Conservation (phyloP, 805 yeast genomes). For the Kodamaea sagamina region DNA sequence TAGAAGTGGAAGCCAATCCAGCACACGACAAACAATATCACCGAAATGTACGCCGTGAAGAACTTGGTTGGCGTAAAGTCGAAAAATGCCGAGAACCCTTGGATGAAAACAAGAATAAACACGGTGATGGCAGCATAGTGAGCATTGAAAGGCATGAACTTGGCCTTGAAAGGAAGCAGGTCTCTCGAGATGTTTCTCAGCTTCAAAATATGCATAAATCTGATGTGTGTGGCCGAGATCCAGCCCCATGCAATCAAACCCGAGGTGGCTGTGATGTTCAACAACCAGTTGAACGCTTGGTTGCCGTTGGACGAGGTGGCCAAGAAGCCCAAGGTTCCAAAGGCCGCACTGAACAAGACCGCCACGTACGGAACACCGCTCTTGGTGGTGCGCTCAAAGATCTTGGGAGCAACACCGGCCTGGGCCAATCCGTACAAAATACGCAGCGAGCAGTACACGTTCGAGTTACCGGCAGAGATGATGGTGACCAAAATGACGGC, state of each 20-base stretch:
- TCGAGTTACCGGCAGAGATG: slow-evolving; percentile 79
- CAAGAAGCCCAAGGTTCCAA: slow-evolving; percentile 67
- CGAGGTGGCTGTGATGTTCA: slow-evolving; percentile 75
- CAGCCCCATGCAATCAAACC: slow-evolving; percentile 75
- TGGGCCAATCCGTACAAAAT: slow-evolving; percentile 65
- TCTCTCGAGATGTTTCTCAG: slow-evolving; percentile 66
- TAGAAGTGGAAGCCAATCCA: slow-evolving; percentile 58
- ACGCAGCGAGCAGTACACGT: slow-evolving; percentile 71
- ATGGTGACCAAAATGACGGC: slow-evolving; percentile 68
- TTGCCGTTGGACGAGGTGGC: slow-evolving; percentile 53
- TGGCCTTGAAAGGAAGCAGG: slow-evolving; percentile 72
- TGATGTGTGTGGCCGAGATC: slow-evolving; percentile 62
- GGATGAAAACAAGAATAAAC: slow-evolving; percentile 60
- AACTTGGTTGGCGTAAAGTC: slow-evolving; percentile 55
- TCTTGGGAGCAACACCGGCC: slow-evolving; percentile 56
- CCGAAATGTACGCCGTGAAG: slow-evolving; percentile 71
- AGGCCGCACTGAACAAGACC: slow-evolving; percentile 56
- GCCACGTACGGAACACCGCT: slow-evolving; percentile 64
- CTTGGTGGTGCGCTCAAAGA: slow-evolving; percentile 50
- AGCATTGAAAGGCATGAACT: slow-evolving; percentile 66
- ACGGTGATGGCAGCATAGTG: slow-evolving; percentile 61
- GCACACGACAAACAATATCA: slow-evolving; percentile 55
- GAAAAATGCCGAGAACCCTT: slow-evolving; percentile 70
- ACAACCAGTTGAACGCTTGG: slow-evolving; percentile 68
- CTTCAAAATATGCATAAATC: slow-evolving; percentile 68